Conservation (phyloP, 495 filamentous ascomycete genomes). For the Mytilinidion resinicola region DNA sequence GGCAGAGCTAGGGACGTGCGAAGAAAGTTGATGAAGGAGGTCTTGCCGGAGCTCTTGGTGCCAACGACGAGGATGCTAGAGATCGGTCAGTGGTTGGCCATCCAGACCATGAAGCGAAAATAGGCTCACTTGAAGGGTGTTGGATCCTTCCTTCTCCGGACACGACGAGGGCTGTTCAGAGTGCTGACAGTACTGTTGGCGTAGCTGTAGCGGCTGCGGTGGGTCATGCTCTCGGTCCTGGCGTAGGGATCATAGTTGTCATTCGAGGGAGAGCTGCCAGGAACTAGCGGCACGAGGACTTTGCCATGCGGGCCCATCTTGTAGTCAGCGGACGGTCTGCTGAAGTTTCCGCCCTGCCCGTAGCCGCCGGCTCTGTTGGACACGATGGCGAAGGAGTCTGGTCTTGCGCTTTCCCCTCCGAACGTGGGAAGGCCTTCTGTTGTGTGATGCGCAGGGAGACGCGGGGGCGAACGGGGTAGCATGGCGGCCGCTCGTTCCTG, state of each 20-base stretch:
- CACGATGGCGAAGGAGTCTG: slow-evolving; percentile 59
- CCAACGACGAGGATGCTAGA: slow-evolving; percentile 86
- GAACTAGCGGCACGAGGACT: slow-evolving; percentile 45
- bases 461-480: slow-evolving; percentile 65
- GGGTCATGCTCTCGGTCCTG: slow-evolving; percentile 87
- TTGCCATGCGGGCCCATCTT: slow-evolving; percentile 14
- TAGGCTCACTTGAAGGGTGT: slow-evolving; percentile 86
- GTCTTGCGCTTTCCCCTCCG: slow-evolving; percentile 60
- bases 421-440: slow-evolving; percentile 61
- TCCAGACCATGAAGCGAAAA: not conserved
- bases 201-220: slow-evolving; percentile 94
- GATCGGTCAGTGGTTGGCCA: slow-evolving; percentile 12
- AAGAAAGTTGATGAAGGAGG: slow-evolving; percentile 93
- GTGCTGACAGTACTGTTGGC: slow-evolving; percentile 83
- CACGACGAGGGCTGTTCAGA: slow-evolving; percentile 88
- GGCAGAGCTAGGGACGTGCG: slow-evolving; percentile 75
- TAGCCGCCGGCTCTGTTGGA: slow-evolving; percentile 46
- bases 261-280: slow-evolving; percentile 33
- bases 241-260: slow-evolving; percentile 65
- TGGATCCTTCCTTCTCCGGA: slow-evolving; percentile 91
- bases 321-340: slow-evolving; percentile 27
- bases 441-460: slow-evolving; percentile 70
- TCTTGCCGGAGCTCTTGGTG: slow-evolving; percentile 84
- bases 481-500: slow-evolving; percentile 52
- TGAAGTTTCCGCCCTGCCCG: slow-evolving; percentile 24